Conservation (phyloP, 1,284 basidiomycete species). For the Fomitopsis palustris region DNA sequence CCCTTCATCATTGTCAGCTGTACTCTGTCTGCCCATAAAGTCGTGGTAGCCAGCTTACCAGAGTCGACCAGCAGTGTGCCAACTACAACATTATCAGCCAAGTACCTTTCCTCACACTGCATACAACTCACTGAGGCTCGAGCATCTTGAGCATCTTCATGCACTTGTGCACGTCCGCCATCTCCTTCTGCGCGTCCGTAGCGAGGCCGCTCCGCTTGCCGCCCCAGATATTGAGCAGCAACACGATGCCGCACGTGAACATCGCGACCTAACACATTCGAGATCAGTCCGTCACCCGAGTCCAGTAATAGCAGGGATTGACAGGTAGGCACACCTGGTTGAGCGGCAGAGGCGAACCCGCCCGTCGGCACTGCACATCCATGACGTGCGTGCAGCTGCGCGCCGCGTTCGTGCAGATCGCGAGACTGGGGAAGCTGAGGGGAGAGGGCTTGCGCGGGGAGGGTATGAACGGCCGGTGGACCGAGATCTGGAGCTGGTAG, state of each 20-base stretch:
- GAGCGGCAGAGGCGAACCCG: slow-evolving; percentile 19
- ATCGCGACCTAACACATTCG: slow-evolving; percentile 33
- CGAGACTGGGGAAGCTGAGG: slow-evolving; percentile 51
- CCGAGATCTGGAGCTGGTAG: slow-evolving; percentile 54
- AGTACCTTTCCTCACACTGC: too few species aligned
- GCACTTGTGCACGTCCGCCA: slow-evolving; percentile 70
- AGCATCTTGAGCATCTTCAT: slow-evolving; percentile 53
- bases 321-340: slow-evolving; percentile 20
- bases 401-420: slow-evolving; percentile 63
- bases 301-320: background rate
- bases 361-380: slow-evolving; percentile 35
- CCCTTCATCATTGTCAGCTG: slow-evolving; percentile 35
- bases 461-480: slow-evolving; percentile 64
- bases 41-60: slow-evolving; percentile 29
- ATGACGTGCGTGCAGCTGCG: slow-evolving; percentile 54
- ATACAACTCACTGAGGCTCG: slow-evolving; percentile 49
- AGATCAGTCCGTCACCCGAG: background rate
- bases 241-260: slow-evolving; percentile 65
- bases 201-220: slow-evolving; percentile 56
- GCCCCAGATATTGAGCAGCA: slow-evolving; percentile 74
- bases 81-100: slow-evolving; percentile 31
- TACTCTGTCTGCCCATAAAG: background rate
- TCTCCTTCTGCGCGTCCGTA: slow-evolving; percentile 55
- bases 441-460: slow-evolving; percentile 40
- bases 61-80: slow-evolving; percentile 44